These are phyloP conservation scores for Castanopsis chinensis DNA, from an alignment of 306 rosid species.

Conservation along the genomic window DNA sequence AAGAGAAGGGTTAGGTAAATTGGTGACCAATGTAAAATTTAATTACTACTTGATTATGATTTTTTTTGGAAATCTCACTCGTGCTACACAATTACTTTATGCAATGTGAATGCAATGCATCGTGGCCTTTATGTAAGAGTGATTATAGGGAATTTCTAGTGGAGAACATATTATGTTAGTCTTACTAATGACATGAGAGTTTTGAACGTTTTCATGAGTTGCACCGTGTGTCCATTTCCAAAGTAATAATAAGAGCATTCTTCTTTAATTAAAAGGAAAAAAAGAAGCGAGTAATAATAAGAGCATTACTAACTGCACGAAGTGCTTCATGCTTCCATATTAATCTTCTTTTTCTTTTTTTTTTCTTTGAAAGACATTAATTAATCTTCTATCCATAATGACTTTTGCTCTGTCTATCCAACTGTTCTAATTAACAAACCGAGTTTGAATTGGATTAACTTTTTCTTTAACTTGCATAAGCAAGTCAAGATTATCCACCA, in stretches of 20 bases:
- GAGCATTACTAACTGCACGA: slow-evolving; percentile 22
- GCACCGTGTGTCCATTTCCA: slow-evolving; percentile 46
- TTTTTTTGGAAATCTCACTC: not conserved
- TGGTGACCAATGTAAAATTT: no score
- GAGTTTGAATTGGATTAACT: slow-evolving; percentile 20
- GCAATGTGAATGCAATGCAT: not conserved
- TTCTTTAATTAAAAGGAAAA: no score
- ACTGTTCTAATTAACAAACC: slow-evolving; percentile 15
- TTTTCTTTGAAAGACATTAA: no score
- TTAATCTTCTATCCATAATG: not conserved
- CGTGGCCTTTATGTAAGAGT: not conserved
- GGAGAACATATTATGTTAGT: slow-evolving; percentile 27
- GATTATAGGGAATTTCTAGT: slow-evolving; percentile 4
- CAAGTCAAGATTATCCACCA: slow-evolving; percentile 59
- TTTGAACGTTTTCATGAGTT: slow-evolving; percentile 24
- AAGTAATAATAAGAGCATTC: slow-evolving; percentile 37
- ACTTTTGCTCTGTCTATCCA: not conserved
- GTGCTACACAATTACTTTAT: not conserved
- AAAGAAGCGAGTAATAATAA: slow-evolving; percentile 25
- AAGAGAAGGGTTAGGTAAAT: no score
- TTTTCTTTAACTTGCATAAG: slow-evolving; percentile 8
- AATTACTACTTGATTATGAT: not conserved
- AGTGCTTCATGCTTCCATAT: slow-evolving; percentile 31
- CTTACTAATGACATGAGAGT: slow-evolving; percentile 22
- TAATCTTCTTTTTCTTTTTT: slow-evolving; percentile 10